phyloP scores from a whole-genome alignment of 140 eudicot species.

The Artemisia princeps region DNA sequence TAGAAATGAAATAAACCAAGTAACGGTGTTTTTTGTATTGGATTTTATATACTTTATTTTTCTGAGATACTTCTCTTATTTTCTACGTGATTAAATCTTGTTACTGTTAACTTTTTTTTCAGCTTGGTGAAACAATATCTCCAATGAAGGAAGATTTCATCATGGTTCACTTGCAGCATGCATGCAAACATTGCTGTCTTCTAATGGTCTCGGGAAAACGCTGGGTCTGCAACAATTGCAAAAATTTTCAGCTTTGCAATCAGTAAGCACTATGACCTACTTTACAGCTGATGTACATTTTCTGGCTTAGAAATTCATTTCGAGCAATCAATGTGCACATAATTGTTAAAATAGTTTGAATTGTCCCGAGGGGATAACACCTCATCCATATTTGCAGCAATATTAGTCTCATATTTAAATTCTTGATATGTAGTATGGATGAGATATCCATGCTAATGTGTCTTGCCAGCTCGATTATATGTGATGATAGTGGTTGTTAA shows the following conservation, averaged over 20 bases:
- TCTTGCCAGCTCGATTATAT: background rate
- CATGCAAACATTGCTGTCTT: constrained; percentile 79
- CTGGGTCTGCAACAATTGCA: constrained; percentile 80
- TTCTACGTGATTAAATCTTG: background rate
- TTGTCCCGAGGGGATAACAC: background rate
- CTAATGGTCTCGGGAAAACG: constrained; percentile 76
- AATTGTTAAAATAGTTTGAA: background rate
- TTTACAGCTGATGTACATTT: background rate
- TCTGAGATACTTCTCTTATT: background rate
- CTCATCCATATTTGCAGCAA: background rate
- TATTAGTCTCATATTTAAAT: background rate
- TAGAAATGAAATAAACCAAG: background rate
- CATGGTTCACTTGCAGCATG: constrained; percentile 92
- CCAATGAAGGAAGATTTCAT: constrained; percentile 98
- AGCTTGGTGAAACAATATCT: constrained; percentile 88
- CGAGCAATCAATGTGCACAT: background rate
- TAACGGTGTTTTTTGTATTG: background rate
- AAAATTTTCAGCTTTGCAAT: constrained; percentile 81
- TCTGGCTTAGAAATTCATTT: background rate
- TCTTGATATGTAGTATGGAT: background rate
- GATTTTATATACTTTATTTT: too few species aligned
- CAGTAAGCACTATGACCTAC: constrained; percentile 34
- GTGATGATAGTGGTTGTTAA: constrained; percentile 6
- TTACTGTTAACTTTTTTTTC: constrained; percentile 17
- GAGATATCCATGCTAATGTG: background rate